Base-by-base conservation (phyloP, 2,329 filamentous ascomycete species). In the Fusarium domesticum region DNA sequence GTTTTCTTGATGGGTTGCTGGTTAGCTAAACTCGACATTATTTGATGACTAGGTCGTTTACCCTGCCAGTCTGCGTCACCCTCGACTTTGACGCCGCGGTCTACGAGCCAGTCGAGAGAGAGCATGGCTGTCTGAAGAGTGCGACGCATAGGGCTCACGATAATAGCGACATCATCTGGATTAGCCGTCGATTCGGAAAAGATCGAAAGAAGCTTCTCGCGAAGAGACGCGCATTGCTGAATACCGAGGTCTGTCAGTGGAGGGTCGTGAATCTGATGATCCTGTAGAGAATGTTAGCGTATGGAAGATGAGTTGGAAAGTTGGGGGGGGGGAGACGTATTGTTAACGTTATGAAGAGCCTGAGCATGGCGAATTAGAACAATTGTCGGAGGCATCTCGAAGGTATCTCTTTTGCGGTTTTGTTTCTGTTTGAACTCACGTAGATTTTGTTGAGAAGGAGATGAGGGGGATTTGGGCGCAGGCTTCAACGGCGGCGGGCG, bases 321-420 rank as follows among this genome's bases (percentile, higher is more conserved):
- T 6, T 10, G 15, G 11, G 28, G 17, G n/a, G 5, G 37, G 42
- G 35, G 40, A 40, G 18, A 75, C 76, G 68, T 70, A 79, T 79
- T 63, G 38, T 67, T 59, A 12, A 69, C 65, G 47, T 81, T 81
- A 61, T 81, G 78, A n/a, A 72, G 59, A 7, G 73, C 78, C 67
- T 97, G 88, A 14, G 88, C 92, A 75, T 97, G 92, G 56, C 92
- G 87, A 60, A 96, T 84, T 60, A 97, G 75, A 55, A 97, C 87
- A 47, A 96, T 58, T 0, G 71, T 78, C 1, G 76, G 77, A 39
- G 77, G 60, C 77, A 81, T 80, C 10, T 39, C 40, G 15, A 7
- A 15, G 5, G 10, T n/a, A n/a, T n/a, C n/a, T n/a, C n/a, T n/a
- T n/a, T n/a, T n/a, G n/a, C n/a, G n/a, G n/a, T n/a, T n/a, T n/a